phyloP scores from a whole-genome alignment of 805 yeast genomes.

The Pichia membranifaciens region DNA sequence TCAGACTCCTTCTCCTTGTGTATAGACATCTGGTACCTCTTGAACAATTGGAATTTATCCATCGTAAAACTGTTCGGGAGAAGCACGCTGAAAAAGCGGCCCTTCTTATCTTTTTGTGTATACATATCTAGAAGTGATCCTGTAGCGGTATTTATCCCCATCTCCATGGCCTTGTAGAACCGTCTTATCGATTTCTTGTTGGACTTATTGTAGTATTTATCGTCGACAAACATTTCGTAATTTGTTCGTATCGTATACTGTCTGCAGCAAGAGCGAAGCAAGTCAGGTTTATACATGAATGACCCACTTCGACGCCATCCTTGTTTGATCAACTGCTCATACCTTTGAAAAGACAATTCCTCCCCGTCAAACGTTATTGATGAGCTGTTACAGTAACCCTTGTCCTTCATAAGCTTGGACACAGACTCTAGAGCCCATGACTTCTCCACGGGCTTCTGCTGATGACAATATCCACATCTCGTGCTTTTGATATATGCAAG shows the following conservation, averaged over 20 bases:
- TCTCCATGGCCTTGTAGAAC: slow-evolving; percentile 40
- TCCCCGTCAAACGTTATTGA: slow-evolving; percentile 23
- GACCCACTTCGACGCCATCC: slow-evolving; percentile 80
- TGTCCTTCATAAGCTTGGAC: slow-evolving; percentile 8
- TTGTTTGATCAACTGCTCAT: slow-evolving; percentile 59
- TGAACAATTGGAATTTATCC: slow-evolving; percentile 59
- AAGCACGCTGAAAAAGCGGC: slow-evolving; percentile 19
- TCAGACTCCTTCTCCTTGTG: slow-evolving; percentile 57
- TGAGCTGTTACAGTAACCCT: slow-evolving; percentile 22
- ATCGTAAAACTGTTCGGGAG: slow-evolving; percentile 47
- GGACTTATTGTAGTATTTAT: slow-evolving; percentile 46
- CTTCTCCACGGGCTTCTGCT: slow-evolving; percentile 25
- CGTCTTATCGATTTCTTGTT: slow-evolving; percentile 60
- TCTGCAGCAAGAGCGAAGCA: slow-evolving; percentile 69
- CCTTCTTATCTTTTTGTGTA: slow-evolving; percentile 2
- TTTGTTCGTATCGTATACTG: slow-evolving; percentile 70
- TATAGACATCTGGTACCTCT: slow-evolving; percentile 61
- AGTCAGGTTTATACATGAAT: slow-evolving; percentile 53
- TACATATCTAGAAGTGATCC: background rate
- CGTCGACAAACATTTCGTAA: slow-evolving; percentile 32
- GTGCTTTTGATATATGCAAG: slow-evolving; percentile 34
- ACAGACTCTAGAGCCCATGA: slow-evolving; percentile 27
- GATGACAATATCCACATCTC: slow-evolving; percentile 70
- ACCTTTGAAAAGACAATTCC: slow-evolving; percentile 37
- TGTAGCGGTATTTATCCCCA: background rate